A percentile compares a stretch with the other conserved stretches of the same genome.
phyloP scores from a whole-genome alignment of 2,329 filamentous ascomycete species.

The Cercospora nicotianae region DNA sequence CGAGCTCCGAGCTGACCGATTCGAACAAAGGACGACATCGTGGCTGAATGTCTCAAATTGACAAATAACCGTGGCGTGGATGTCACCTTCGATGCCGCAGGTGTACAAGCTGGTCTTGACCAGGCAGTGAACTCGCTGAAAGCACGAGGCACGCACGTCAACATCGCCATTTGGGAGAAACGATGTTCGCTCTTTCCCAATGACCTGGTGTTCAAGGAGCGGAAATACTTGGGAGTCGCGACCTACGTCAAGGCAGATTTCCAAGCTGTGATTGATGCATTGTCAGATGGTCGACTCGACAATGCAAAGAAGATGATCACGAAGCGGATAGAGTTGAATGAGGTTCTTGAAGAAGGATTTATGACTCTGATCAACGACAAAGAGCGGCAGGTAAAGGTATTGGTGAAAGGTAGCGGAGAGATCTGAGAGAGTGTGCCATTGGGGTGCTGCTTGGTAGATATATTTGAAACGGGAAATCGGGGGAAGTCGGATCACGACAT shows the following conservation, averaged over 20 bases:
- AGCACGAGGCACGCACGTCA: conserved; percentile 54
- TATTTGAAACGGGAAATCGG: background rate
- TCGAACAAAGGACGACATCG: conserved; percentile 50
- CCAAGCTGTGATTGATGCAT: conserved; percentile 50
- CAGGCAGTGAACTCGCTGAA: conserved; percentile 51
- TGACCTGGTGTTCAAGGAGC: conserved; percentile 54
- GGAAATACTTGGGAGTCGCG: conserved; percentile 54
- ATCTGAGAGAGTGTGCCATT: conserved; percentile 3
- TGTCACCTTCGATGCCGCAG: conserved; percentile 55
- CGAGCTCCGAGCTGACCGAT: conserved; percentile 48
- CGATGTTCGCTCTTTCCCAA: conserved; percentile 52
- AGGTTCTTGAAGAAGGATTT: conserved; percentile 51
- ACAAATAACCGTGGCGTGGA: conserved; percentile 51
- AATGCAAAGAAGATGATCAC: conserved; percentile 52
- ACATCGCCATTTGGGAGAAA: conserved; percentile 59
- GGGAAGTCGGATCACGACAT: background rate
- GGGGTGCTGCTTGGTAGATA: background rate
- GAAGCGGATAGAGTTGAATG: conserved; percentile 48
- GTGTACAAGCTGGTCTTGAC: conserved; percentile 54
- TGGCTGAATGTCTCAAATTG: conserved; percentile 45
- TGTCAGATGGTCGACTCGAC: conserved; percentile 44
- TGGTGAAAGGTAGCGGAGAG: conserved; percentile 40
- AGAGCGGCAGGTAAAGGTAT: conserved; percentile 52
- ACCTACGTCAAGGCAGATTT: conserved; percentile 56
- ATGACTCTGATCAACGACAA: conserved; percentile 51